Base-by-base conservation (phyloP, 1,284 basidiomycete genomes). In the Taiwanofungus camphoratus region DNA sequence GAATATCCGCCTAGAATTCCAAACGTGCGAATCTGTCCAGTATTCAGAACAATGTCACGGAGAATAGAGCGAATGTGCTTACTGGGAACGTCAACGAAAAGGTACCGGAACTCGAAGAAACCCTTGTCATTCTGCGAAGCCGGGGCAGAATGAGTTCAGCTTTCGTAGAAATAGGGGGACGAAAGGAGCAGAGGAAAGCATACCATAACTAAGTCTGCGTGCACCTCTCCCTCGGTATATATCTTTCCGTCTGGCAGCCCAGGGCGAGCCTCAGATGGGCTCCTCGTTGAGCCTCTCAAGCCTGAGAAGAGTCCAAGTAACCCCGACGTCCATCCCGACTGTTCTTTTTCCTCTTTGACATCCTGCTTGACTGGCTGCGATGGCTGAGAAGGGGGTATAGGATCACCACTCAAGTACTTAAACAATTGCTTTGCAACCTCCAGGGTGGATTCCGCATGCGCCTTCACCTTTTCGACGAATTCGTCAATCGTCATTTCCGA, bases 21-120 rank as follows among this genome's bases (percentile, higher is more conserved):
- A 69, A 47, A 70, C 69, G 49, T 75, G 73, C 20, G 87, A 86
- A 59, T 73, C 85, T 87, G 34, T 32, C 8, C 19, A 22, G 27
- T 15, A n/a, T n/a, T 42, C 46, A 42, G 44, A 51, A 34, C 15
- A 33, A 36, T 32, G 44, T 20, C 24, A 24, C 31, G 27, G n/a
- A 32, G 18, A 20, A 5, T 37, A 37, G 42, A 16, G 26, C 22
- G 29, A 46, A 2, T 35, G 36, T 27, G 69, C 83, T 48, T 63
- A 89, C 86, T 81, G 23, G 87, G 87, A 50, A 90, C 73, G 59
- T 90, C 86, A 36, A 90, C 72, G 34, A 89, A 68, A 36, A 90
- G 69, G 58, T 88, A 88, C 43, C 82, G 73, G 61, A 85, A 85
- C 42, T 82, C 74, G 58, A 87, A 90, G 57, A 83, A 80, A 5